Base-by-base conservation (phyloP, 345 rosid genomes). In the Crucihimalaya himalaica region DNA sequence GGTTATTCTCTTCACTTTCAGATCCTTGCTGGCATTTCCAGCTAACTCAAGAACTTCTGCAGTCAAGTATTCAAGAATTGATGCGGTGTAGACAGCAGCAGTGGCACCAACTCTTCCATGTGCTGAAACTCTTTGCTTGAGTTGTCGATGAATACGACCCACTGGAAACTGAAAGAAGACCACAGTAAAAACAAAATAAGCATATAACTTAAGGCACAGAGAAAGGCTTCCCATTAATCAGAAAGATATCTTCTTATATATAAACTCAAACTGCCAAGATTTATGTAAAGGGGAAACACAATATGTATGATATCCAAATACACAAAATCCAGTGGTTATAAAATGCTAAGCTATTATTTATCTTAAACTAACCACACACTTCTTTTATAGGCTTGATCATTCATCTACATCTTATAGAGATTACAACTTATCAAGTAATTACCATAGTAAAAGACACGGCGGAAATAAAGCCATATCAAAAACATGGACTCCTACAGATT, bases 1-100 rank as follows among this genome's bases (percentile, higher is more conserved):
- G 9, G 76, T 79, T 43, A 88, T 88, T 52, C 94, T 86, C 86
- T 88, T 86, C 76, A 86, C 91, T 66, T 88, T 88, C 68, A 86
- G 79, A 82, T 88, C 94, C 58, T 86, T 86, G 83, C 94, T 86
- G 0, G 91, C 91, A 1, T 88, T 88, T 21, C 94, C 91, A 31
- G 94, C 91, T 21, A 86, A 77, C 79, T 89, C 94, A 1, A 89
- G 89, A 74, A 89, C 94, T 75, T 89, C 94, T 2, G 91, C 94
- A 35, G 94, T 86, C 28, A 89, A 82, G 75, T 87, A 89, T 56
- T 89, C 94, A 0, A 89, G 87, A 57, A 89, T 87, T 1, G 94
- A 85, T 32, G 89, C 91, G 6, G 85, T 40, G 82, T 86, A 89
- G 6, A 89, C 94, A 16, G 91, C 91, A 31, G 94, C 94, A 6